Base-by-base conservation (phyloP, 2,329 filamentous ascomycete genomes). In the Neophaeococcomyces aloes region DNA sequence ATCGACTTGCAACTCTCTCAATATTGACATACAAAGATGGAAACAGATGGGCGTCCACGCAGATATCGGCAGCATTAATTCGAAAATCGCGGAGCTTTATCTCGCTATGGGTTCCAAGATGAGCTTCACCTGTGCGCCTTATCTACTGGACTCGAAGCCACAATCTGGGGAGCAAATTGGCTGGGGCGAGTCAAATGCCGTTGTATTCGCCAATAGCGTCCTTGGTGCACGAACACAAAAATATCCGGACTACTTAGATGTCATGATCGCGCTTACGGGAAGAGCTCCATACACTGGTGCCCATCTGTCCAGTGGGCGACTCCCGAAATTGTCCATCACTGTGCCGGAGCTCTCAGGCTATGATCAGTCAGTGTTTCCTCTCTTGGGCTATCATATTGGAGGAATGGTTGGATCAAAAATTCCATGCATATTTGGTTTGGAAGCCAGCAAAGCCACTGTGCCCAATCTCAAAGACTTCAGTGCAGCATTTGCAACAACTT, bases 161-260 rank as follows among this genome's bases (percentile, higher is more conserved):
- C 50, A 53, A 4, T 14, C 36, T 2, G 67, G 65, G 3, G 63
- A 70, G 10, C 56, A 69, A 19, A 56, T 70, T 2, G 64, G 57
- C 0, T 70, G 67, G 64, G 64, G 61, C 1, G 66, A 69, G 48
- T 69, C 66, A 0, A 70, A 70, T 46, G 68, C 65, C 0, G 67
- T 70, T 0, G 62, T 69, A 0, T 70, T 59, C 44, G 65, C 66
- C 1, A 70, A 71, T 32, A 70, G 66, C 42, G 63, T 70, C 0
- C 57, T 70, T 0, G 67, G 66, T 0, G 66, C 67, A 0, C 57
- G 59, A 15, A 70, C 67, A 1, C 59, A 62, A 43, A 70, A 70
- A 44, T 69, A 67, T 44, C 68, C 68, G 0, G 66, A 70, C 39
- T 66, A 64, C 29, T 56, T 70, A 2, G 67, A 70, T 25, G 57